Conservation (phyloP, 352 stramenopile genomes). For the Plasmopara viticola region DNA sequence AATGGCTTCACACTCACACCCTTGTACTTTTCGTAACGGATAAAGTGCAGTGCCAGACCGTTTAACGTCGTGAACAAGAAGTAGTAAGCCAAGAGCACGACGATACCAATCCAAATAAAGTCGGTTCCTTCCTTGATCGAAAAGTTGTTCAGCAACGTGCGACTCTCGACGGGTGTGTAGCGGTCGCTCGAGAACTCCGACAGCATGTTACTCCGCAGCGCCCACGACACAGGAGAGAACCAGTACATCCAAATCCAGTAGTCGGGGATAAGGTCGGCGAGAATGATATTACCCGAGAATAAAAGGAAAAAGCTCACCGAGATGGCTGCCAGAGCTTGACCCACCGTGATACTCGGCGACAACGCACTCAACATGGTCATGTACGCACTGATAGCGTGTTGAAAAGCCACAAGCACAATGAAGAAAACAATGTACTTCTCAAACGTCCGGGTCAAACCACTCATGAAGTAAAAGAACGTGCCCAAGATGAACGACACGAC, state of each 20-base stretch:
- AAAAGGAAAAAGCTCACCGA: too few species aligned
- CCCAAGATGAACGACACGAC: conserved; percentile 51
- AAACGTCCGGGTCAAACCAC: conserved; percentile 55
- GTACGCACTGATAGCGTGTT: too few species aligned
- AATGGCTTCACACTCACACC: conserved; percentile 29
- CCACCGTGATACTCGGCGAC: too few species aligned
- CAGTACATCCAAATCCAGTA: conserved; percentile 82
- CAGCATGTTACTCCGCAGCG: conserved; percentile 45
- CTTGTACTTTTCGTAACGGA: conserved; percentile 43
- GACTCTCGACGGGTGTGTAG: conserved; percentile 19
- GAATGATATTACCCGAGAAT: too few species aligned
- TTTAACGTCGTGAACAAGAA: conserved; percentile 48
- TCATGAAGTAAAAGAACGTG: conserved; percentile 87
- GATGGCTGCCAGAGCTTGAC: too few species aligned
- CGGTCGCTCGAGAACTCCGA: conserved; percentile 39
- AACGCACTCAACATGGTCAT: too few species aligned
- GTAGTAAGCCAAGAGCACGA: conserved; percentile 44
- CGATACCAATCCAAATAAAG: conserved; percentile 47
- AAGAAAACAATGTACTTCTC: conserved; percentile 76
- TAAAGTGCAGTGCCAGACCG: conserved; percentile 37
- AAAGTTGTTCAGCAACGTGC: conserved; percentile 24
- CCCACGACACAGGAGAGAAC: conserved; percentile 57
- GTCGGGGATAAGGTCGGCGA: conserved; percentile 50
- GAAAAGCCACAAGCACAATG: conserved; percentile 68
- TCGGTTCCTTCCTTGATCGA: conserved; percentile 32